Evolutionary conservation across 345 rosid species (phyloP).

Genomic region (Melastoma malabathricum): DNA sequence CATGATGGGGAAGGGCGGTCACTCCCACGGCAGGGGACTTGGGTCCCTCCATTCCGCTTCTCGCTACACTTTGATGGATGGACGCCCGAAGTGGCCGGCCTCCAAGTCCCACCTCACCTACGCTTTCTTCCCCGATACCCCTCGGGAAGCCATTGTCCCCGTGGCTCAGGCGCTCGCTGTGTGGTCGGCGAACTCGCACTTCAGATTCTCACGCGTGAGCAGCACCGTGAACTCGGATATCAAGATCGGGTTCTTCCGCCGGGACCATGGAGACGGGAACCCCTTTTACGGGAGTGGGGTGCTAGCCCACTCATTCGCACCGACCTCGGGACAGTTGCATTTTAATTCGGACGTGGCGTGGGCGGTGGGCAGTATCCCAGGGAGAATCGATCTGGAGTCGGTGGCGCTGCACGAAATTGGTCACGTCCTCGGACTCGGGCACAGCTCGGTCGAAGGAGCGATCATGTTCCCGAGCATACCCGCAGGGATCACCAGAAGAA

Average conservation of each 20-base stretch:
- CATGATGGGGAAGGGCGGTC: slow-evolving; percentile 10
- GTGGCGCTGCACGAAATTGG: slow-evolving; percentile 34
- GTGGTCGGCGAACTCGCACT: slow-evolving; percentile 17
- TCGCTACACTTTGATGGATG: slow-evolving; percentile 10
- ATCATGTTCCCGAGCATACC: slow-evolving; percentile 14
- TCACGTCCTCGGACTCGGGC: slow-evolving; percentile 27
- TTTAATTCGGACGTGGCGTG: slow-evolving; percentile 20
- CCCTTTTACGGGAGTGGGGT: slow-evolving; percentile 14
- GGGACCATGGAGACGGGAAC: slow-evolving; percentile 8
- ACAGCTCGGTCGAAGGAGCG: slow-evolving; percentile 15
- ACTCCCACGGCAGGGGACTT: not conserved
- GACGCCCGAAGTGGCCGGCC: slow-evolving; percentile 18
- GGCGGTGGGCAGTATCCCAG: not conserved
- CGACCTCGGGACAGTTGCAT: slow-evolving; percentile 15
- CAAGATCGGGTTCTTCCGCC: slow-evolving; percentile 10
- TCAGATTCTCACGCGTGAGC: slow-evolving; percentile 5
- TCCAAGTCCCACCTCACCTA: slow-evolving; percentile 16
- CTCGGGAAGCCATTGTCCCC: not conserved
- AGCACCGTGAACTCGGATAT: slow-evolving; percentile 8
- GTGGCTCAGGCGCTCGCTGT: slow-evolving; percentile 12
- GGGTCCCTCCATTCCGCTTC: slow-evolving; percentile 12
- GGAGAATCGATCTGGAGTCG: slow-evolving; percentile 7
- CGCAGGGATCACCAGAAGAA: slow-evolving; percentile 11
- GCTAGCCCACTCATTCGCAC: slow-evolving; percentile 19
- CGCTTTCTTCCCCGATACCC: slow-evolving; percentile 8